Evolutionary conservation across 352 stramenopile genomes (phyloP), one percentile per base, ranked within the genome.

Genomic region (Halophytophthora batemanensis): DNA sequence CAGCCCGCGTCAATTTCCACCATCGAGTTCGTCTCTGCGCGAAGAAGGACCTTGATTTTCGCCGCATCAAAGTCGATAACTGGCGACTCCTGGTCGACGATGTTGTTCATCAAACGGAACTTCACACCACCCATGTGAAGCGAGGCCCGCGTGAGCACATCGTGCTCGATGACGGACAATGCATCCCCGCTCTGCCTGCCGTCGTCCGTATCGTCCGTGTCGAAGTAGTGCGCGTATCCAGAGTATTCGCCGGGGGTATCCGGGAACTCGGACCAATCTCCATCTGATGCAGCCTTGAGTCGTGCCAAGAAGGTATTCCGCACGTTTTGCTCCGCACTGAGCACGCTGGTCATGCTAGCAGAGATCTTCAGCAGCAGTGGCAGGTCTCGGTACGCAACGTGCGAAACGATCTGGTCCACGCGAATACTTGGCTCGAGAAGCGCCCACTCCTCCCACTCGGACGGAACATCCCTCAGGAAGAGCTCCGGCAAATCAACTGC

Each of bases 81-180:
- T 17, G 82, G 80, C 15, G 78, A 90, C 37, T 85, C 78, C 52
- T 93, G 80, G 18, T 85, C 78, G 4, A 85, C 82, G 19, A 93
- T 82, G 40, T 91, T 91, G 56, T 93, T 89, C 49, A 93, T 85
- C 64, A 93, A 44, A 6, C 69, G 66, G 31, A 93, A 88, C 25
- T 84, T 71, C 42, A 87, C 15, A 6, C 67, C 69, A 28, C 53
- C 64, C 25, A 74, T 45, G 28, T 69, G 31, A 13, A 86, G 23
- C 6, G 61, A 75, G 12, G 57, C 66, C 14, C 60, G 42, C 15
- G 42, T 70, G 43, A 70, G 55, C 39, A 64, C 25, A 64, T 79
- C 39, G 40, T 55, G 40, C 10, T 60, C 45, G 37, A 36, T 23
- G 19, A 14, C 33, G 38, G 19, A 34, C 4, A 55, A 21, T 22